Evolutionary conservation across 345 rosid species (phyloP).

Genomic region (Eutrema yunnanense): DNA sequence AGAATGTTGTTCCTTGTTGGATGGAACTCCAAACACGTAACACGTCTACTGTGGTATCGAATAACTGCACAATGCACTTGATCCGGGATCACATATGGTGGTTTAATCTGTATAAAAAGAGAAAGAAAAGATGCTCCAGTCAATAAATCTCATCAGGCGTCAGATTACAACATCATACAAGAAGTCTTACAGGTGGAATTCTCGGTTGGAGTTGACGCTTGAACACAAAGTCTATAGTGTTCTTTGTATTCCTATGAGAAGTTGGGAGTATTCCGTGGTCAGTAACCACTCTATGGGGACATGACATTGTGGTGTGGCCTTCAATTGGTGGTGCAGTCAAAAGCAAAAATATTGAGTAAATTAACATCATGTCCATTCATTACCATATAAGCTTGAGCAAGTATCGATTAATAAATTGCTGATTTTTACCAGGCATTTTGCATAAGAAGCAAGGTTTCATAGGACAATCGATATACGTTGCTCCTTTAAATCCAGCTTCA

Average conservation of each 20-base stretch:
- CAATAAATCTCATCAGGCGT: background rate
- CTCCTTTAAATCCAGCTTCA: conserved; percentile 95
- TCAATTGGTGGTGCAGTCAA: conserved; percentile 11
- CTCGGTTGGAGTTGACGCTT: conserved; percentile 65
- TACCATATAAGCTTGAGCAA: background rate
- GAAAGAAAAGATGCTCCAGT: background rate
- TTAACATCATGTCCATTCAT: background rate
- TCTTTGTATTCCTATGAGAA: conserved; percentile 47
- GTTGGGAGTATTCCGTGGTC: conserved; percentile 60
- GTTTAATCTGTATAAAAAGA: conserved; percentile 50
- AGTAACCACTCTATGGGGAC: conserved; percentile 73
- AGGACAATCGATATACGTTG: conserved; percentile 88
- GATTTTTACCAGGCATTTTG: conserved; percentile 78
- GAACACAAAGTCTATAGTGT: conserved; percentile 61
- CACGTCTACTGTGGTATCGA: conserved; percentile 90
- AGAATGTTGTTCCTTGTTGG: conserved; percentile 79
- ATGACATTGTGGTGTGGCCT: conserved; percentile 90
- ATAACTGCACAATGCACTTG: conserved; percentile 81
- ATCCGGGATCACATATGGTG: conserved; percentile 71
- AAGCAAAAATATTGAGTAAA: background rate
- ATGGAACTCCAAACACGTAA: conserved; percentile 93
- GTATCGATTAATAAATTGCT: background rate
- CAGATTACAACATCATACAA: background rate
- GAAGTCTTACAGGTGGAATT: conserved; percentile 40
- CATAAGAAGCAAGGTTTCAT: conserved; percentile 97